Evolutionary conservation across 2,329 filamentous ascomycete species (phyloP).

Genomic region (Hymenoscyphus scutula): DNA sequence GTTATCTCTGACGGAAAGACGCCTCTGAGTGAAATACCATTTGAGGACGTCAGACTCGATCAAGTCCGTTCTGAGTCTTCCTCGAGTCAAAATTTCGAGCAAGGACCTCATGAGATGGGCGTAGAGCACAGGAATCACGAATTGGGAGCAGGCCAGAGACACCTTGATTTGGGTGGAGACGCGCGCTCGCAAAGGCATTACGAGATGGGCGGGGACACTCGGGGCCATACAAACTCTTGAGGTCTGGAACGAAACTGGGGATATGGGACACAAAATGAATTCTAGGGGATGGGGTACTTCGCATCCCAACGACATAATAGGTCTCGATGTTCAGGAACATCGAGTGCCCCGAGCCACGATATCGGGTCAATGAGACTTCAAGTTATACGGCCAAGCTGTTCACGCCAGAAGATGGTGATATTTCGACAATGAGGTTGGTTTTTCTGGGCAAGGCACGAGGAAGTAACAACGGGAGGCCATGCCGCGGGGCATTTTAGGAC

Average conservation of each 20-base stretch:
- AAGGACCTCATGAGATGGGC: constrained; percentile 18
- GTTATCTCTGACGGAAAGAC: constrained; percentile 32
- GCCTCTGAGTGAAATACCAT: constrained; percentile 32
- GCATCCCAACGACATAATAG: background rate
- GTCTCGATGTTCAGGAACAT: background rate
- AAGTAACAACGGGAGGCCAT: background rate
- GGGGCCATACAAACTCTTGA: constrained; percentile 31
- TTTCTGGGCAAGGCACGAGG: background rate
- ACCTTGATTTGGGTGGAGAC: background rate
- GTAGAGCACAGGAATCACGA: constrained; percentile 20
- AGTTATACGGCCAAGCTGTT: background rate
- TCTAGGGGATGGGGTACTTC: background rate
- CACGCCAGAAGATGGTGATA: background rate
- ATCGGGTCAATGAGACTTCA: background rate
- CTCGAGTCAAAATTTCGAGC: constrained; percentile 22
- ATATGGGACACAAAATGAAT: background rate
- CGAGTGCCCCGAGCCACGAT: background rate
- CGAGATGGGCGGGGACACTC: constrained; percentile 25
- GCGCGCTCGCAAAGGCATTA: constrained; percentile 18
- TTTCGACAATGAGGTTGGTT: background rate
- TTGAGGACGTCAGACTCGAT: constrained; percentile 31
- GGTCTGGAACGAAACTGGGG: background rate
- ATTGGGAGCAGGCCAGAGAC: background rate
- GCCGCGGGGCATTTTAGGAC: background rate
- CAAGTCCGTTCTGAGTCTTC: constrained; percentile 20